phyloP scores from a whole-genome alignment of 1,139 yeast genomes.

The Saccharomyces hybrid region DNA sequence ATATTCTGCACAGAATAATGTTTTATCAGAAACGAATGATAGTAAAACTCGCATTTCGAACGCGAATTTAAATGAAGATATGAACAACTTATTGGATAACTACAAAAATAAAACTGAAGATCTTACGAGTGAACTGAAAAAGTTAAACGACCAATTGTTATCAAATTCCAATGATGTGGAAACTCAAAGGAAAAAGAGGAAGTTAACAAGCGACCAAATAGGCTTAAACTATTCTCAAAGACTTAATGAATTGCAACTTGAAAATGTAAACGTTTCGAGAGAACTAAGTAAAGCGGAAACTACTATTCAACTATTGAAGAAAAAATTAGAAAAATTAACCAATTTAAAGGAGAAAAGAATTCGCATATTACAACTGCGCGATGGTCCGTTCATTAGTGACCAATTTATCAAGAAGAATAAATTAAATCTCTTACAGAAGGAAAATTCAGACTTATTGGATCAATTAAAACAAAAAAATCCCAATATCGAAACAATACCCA shows the following conservation, averaged over 20 bases:
- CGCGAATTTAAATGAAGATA: neutral
- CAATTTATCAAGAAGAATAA: conserved; percentile 54
- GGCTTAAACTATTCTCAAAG: conserved; percentile 33
- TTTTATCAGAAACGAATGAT: neutral
- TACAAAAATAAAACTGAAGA: conserved; percentile 48
- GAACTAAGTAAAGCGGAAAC: conserved; percentile 36
- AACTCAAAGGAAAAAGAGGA: conserved; percentile 18
- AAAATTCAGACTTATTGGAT: conserved; percentile 50
- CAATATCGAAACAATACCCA: conserved; percentile 42
- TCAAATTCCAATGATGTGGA: conserved; percentile 12
- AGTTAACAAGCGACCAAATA: conserved; percentile 28
- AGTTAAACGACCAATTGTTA: conserved; percentile 27
- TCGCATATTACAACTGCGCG: conserved; percentile 55
- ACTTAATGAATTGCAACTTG: conserved; percentile 36
- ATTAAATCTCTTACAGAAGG: conserved; percentile 47
- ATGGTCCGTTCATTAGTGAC: conserved; percentile 60
- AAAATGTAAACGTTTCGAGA: conserved; percentile 39
- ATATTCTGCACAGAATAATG: conserved; percentile 4
- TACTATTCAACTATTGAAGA: conserved; percentile 33
- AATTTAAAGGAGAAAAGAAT: conserved; percentile 36
- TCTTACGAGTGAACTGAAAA: conserved; percentile 36
- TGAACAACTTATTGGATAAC: conserved; percentile 45
- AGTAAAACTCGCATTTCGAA: neutral
- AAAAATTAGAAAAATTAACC: conserved; percentile 33
- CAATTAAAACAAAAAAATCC: conserved; percentile 7